Conservation (phyloP, 192 early-diverging fungal species). For the Geranomyces variabilis region DNA sequence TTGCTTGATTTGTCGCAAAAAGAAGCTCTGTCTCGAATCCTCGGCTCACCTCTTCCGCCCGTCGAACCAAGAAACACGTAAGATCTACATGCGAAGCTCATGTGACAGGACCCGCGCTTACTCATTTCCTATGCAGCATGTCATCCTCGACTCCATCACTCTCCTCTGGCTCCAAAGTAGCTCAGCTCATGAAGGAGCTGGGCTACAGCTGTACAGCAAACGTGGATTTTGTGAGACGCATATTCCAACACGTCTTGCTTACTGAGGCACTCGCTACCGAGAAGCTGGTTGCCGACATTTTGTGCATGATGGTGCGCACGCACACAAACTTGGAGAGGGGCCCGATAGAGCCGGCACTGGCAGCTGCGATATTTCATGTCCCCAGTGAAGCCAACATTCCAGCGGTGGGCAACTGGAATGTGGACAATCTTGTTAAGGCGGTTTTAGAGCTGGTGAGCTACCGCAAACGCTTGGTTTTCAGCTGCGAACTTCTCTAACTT, state of each 20-base stretch:
- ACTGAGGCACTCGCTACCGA: conserved; percentile 27
- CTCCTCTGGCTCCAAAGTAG: conserved; percentile 12
- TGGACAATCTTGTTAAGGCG: conserved; percentile 60
- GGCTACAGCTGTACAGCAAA: conserved; percentile 34
- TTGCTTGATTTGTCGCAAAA: no score
- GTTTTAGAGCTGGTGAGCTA: conserved; percentile 59
- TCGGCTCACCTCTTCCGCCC: no score
- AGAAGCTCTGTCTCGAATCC: no score
- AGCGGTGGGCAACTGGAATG: conserved; percentile 56
- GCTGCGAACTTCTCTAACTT: not conserved
- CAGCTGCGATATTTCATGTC: conserved; percentile 35
- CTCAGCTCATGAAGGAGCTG: conserved; percentile 34
- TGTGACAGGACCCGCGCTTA: no score
- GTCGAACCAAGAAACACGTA: no score
- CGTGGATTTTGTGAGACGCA: conserved; percentile 13
- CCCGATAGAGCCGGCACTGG: conserved; percentile 31
- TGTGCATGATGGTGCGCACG: conserved; percentile 69
- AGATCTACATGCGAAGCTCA: no score
- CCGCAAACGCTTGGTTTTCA: not conserved
- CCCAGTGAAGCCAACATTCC: not conserved
- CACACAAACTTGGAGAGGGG: conserved; percentile 43
- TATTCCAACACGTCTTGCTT: conserved; percentile 32
- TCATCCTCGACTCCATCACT: not conserved
- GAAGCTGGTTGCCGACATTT: conserved; percentile 53
- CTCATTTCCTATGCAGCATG: not conserved